Evolutionary conservation across 169 alveolate genomes (phyloP).

Genomic region (Babesia gibsoni): DNA sequence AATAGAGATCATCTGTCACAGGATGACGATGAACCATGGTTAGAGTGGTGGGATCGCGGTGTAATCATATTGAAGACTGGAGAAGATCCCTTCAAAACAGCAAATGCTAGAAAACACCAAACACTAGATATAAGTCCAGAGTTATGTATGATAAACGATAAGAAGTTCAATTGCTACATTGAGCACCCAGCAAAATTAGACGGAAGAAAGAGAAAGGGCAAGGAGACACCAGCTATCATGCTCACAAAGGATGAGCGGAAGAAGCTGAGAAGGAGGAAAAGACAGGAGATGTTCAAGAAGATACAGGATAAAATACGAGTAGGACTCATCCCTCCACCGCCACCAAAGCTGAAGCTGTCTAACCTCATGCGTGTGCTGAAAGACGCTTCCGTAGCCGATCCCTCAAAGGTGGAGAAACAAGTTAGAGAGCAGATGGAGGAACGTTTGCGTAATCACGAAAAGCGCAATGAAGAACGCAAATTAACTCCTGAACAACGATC

Average conservation of each 20-base stretch:
- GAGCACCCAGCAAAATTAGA: constrained; percentile 85
- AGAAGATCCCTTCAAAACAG: constrained; percentile 59
- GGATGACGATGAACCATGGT: constrained; percentile 66
- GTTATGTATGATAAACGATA: constrained; percentile 48
- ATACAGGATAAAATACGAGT: constrained; percentile 86
- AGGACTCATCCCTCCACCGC: constrained; percentile 88
- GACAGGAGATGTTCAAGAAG: constrained; percentile 82
- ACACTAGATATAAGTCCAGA: constrained; percentile 37
- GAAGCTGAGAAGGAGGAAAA: constrained; percentile 77
- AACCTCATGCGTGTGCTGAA: constrained; percentile 82
- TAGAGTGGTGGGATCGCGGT: constrained; percentile 69
- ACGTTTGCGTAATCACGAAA: constrained; percentile 79
- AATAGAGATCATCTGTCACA: background rate
- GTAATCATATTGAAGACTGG: constrained; percentile 51
- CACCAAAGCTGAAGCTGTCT: constrained; percentile 85
- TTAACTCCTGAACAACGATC: constrained; percentile 76
- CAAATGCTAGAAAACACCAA: constrained; percentile 55
- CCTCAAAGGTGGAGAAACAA: constrained; percentile 81
- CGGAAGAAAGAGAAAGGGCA: constrained; percentile 58
- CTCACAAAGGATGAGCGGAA: constrained; percentile 79
- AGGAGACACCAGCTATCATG: constrained; percentile 65
- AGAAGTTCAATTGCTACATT: constrained; percentile 72
- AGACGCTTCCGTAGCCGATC: constrained; percentile 81
- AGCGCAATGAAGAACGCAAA: constrained; percentile 77
- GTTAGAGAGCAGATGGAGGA: constrained; percentile 85